Evolutionary conservation across 176 grass and related monocot genomes (phyloP).

Genomic region (Aegilops sharonensis): DNA sequence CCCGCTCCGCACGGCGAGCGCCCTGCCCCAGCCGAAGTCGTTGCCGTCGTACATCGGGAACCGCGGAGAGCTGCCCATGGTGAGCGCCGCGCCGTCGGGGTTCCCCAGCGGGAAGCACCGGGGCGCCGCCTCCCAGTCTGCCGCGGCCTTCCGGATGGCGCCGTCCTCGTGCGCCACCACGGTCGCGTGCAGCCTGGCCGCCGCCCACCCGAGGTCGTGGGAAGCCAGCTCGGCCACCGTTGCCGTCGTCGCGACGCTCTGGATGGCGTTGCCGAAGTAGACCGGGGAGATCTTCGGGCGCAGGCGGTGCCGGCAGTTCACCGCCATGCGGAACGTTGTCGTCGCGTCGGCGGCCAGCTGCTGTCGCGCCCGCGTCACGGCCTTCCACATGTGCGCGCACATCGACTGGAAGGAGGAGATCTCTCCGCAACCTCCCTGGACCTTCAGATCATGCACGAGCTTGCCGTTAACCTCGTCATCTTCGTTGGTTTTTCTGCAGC

Average conservation of each 20-base stretch:
- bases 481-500: not conserved
- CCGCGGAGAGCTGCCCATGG: slow-evolving; percentile 88
- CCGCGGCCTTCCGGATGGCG: slow-evolving; percentile 48
- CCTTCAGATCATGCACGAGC: slow-evolving; percentile 45
- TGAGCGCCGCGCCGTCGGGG: slow-evolving; percentile 81
- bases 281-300: slow-evolving; percentile 51
- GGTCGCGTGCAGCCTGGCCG: slow-evolving; percentile 51
- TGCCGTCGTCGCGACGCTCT: slow-evolving; percentile 69
- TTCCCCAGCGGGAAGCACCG: slow-evolving; percentile 91
- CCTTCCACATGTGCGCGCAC: slow-evolving; percentile 74
- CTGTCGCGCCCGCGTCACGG: slow-evolving; percentile 68
- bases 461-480: slow-evolving; percentile 55
- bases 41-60: slow-evolving; percentile 97
- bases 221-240: slow-evolving; percentile 55
- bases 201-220: slow-evolving; percentile 60
- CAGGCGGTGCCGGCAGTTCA: slow-evolving; percentile 88
- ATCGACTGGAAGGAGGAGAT: slow-evolving; percentile 85
- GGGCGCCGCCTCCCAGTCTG: slow-evolving; percentile 79
- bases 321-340: slow-evolving; percentile 89
- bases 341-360: slow-evolving; percentile 30
- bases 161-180: slow-evolving; percentile 57
- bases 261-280: slow-evolving; percentile 98
- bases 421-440: slow-evolving; percentile 12
- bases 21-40: slow-evolving; percentile 88
- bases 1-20: slow-evolving; percentile 72